phyloP scores from a whole-genome alignment of 108 stramenopile species.

The Chaetoceros tenuissimus region DNA sequence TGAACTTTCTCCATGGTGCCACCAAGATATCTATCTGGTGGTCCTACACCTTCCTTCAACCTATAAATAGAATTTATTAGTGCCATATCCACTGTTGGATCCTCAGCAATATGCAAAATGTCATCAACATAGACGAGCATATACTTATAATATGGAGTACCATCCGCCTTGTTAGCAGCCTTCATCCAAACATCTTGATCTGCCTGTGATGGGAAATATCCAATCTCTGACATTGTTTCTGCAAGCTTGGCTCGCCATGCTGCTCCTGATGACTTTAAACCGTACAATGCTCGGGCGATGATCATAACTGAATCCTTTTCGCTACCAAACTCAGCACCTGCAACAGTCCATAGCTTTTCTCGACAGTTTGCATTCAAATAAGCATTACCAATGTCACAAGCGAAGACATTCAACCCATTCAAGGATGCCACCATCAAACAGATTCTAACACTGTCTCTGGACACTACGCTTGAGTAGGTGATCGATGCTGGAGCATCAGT shows the following conservation, averaged over 20 bases:
- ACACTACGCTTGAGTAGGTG: conserved; percentile 29
- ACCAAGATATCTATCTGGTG: conserved; percentile 18
- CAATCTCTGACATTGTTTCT: neutral
- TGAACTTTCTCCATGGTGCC: too few relatives aligned
- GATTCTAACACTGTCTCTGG: conserved; percentile 28
- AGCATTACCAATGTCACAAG: conserved; percentile 11
- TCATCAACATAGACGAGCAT: conserved; percentile 20
- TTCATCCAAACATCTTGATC: conserved; percentile 4
- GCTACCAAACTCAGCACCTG: conserved; percentile 14
- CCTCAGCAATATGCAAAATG: conserved; percentile 8
- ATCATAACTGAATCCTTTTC: conserved; percentile 8
- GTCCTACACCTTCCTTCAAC: too few relatives aligned
- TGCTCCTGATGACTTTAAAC: conserved; percentile 8
- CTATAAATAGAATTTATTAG: too few relatives aligned
- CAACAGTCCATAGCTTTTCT: conserved; percentile 12
- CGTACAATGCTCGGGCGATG: conserved; percentile 11
- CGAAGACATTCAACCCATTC: conserved; percentile 21
- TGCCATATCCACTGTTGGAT: too few relatives aligned
- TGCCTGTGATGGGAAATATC: conserved; percentile 6
- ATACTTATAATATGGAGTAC: conserved; percentile 18
- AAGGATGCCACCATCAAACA: conserved; percentile 26
- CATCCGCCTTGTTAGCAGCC: conserved; percentile 2
- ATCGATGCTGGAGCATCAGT: conserved; percentile 15
- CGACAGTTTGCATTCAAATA: conserved; percentile 5
- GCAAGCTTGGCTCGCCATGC: conserved; percentile 6